phyloP scores from a whole-genome alignment of 495 filamentous ascomycete genomes.

The Xylaria telfairii region DNA sequence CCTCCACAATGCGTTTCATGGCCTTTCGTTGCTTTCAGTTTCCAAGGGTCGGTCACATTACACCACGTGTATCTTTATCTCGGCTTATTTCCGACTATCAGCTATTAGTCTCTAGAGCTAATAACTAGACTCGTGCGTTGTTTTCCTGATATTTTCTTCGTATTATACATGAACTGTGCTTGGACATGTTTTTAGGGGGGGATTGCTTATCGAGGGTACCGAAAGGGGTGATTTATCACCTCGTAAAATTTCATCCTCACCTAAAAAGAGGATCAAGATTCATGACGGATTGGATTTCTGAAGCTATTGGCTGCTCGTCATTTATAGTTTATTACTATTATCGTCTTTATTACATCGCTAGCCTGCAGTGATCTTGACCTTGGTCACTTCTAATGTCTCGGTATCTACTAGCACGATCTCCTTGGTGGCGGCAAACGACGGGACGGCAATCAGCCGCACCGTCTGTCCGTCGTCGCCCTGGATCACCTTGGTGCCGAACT shows the following conservation, averaged over 20 bases:
- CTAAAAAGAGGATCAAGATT: not conserved
- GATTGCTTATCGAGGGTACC: too few species aligned
- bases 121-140: not conserved
- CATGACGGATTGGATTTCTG: not conserved
- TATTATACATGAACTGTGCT: not conserved
- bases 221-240: not conserved
- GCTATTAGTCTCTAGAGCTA: not conserved
- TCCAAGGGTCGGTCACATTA: not conserved
- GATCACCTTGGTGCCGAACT: conserved; percentile 78
- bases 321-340: conserved; percentile 16
- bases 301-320: not conserved
- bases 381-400: conserved; percentile 80
- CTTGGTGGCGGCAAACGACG: conserved; percentile 78
- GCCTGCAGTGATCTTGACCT: conserved; percentile 56
- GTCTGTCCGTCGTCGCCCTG: conserved; percentile 62
- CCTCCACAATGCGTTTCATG: not conserved
- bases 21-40: not conserved
- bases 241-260: not conserved
- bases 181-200: not conserved
- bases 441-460: conserved; percentile 79
- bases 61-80: too few species aligned
- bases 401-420: conserved; percentile 86
- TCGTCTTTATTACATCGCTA: not conserved
- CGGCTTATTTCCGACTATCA: not conserved
- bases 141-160: not conserved